phyloP scores from a whole-genome alignment of 345 rosid species.

The Citropsis articulata region DNA sequence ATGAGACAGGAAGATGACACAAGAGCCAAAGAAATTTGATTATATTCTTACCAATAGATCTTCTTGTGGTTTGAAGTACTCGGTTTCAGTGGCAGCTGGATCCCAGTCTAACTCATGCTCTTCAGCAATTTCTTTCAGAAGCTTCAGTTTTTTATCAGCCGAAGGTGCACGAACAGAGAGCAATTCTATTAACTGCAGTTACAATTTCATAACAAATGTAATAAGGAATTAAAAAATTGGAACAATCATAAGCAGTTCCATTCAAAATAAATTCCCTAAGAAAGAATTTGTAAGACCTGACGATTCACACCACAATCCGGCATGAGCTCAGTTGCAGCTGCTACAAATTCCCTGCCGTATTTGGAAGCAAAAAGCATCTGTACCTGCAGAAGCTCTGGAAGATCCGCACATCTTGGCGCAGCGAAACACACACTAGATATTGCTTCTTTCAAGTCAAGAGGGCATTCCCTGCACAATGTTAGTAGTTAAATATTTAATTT shows the following conservation, averaged over 20 bases:
- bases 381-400: slow-evolving; percentile 86
- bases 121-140: slow-evolving; percentile 93
- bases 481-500: slow-evolving; percentile 6
- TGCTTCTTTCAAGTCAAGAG: slow-evolving; percentile 92
- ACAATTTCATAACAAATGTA: slow-evolving; percentile 12
- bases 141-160: slow-evolving; percentile 71
- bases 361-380: slow-evolving; percentile 78
- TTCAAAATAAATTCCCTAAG: background rate
- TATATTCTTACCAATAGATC: slow-evolving; percentile 73
- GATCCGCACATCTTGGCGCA: slow-evolving; percentile 97
- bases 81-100: slow-evolving; percentile 79
- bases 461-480: slow-evolving; percentile 78
- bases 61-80: slow-evolving; percentile 76
- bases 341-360: slow-evolving; percentile 85
- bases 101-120: slow-evolving; percentile 95
- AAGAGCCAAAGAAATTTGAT: background rate
- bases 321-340: slow-evolving; percentile 92
- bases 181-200: slow-evolving; percentile 76
- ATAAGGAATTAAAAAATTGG: background rate
- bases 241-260: background rate
- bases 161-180: slow-evolving; percentile 87
- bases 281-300: slow-evolving; percentile 49
- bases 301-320: slow-evolving; percentile 98
- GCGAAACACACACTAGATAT: slow-evolving; percentile 93
- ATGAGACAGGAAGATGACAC: slow-evolving; percentile 24